Percentiles rank a stretch among this genome's conserved stretches.
phyloP scores from a whole-genome alignment of 2,329 filamentous ascomycete genomes.

The Podosphaera leucotricha region DNA sequence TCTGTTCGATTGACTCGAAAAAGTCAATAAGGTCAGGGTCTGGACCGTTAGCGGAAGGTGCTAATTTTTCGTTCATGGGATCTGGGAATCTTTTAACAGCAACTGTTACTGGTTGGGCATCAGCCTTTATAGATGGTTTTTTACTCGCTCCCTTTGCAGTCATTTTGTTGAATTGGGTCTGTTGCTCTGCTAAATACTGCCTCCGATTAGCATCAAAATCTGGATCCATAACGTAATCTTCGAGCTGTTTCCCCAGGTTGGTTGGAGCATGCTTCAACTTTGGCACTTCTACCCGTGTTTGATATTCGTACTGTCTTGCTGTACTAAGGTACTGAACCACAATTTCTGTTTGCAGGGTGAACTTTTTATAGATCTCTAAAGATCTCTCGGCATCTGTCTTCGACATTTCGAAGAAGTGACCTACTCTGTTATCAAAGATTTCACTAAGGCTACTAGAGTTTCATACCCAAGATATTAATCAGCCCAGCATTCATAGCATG shows the following conservation, averaged over 20 bases:
- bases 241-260: slow-evolving; percentile 66
- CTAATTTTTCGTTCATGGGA: slow-evolving; percentile 10
- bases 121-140: slow-evolving; percentile 16
- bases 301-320: slow-evolving; percentile 74
- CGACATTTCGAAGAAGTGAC: slow-evolving; percentile 97
- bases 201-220: slow-evolving; percentile 86
- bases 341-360: slow-evolving; percentile 75
- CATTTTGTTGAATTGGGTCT: slow-evolving; percentile 30
- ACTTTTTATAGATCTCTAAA: slow-evolving; percentile 75
- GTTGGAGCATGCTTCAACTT: slow-evolving; percentile 95
- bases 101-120: slow-evolving; percentile 12
- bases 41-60: slow-evolving; percentile 31
- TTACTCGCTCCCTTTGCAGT: slow-evolving; percentile 18
- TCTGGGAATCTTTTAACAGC: slow-evolving; percentile 12
- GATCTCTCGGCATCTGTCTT: slow-evolving; percentile 79
- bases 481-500: slow-evolving; percentile 91
- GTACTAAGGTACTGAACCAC: slow-evolving; percentile 78
- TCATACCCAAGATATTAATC: slow-evolving; percentile 78
- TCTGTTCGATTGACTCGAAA: slow-evolving; percentile 80
- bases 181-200: slow-evolving; percentile 76
- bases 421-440: slow-evolving; percentile 20
- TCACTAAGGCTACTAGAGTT: neutral
- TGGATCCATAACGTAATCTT: slow-evolving; percentile 83
- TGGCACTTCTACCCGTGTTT: slow-evolving; percentile 79
- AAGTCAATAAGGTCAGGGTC: slow-evolving; percentile 76